These are phyloP conservation scores for Arthrinium phaeospermum DNA, from an alignment of 2,329 filamentous ascomycete species.

Conservation along the genomic window DNA sequence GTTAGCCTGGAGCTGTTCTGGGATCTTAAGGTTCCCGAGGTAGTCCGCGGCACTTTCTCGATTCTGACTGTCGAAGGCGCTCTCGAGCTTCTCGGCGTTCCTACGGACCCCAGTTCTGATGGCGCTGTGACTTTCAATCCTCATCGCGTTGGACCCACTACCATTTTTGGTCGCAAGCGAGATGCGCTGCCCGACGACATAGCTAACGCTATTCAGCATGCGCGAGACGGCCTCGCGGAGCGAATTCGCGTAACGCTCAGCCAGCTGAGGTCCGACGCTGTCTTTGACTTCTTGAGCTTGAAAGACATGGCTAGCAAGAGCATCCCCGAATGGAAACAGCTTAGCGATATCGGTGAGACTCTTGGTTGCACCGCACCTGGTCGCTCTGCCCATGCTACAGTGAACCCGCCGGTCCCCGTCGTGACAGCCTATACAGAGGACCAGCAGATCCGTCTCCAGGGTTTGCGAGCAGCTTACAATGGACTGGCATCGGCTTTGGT, in stretches of 20 bases:
- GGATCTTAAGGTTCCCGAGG: slow-evolving; percentile 46
- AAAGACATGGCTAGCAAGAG: background rate
- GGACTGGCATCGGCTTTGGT: background rate
- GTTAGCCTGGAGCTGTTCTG: slow-evolving; percentile 63
- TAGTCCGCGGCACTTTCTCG: slow-evolving; percentile 58
- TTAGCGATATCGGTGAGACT: background rate
- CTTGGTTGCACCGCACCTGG: background rate
- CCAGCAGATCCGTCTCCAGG: background rate
- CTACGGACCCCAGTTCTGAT: background rate
- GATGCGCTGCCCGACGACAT: slow-evolving; percentile 59
- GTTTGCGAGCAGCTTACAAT: background rate
- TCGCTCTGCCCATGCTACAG: background rate
- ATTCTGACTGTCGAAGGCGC: slow-evolving; percentile 69
- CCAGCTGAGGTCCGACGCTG: background rate
- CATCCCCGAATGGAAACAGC: background rate
- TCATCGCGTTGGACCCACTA: slow-evolving; percentile 21
- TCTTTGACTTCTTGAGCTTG: background rate
- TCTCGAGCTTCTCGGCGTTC: slow-evolving; percentile 40
- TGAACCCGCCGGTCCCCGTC: background rate
- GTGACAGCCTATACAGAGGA: background rate
- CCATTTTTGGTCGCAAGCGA: slow-evolving; percentile 52
- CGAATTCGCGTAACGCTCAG: slow-evolving; percentile 37
- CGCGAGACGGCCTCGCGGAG: slow-evolving; percentile 29
- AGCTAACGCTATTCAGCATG: slow-evolving; percentile 63
- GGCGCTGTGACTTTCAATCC: too few species aligned